A percentile compares a stretch with the other conserved stretches of the same genome.
phyloP scores from a whole-genome alignment of 495 filamentous ascomycete genomes.

The Sporormia fimetaria region DNA sequence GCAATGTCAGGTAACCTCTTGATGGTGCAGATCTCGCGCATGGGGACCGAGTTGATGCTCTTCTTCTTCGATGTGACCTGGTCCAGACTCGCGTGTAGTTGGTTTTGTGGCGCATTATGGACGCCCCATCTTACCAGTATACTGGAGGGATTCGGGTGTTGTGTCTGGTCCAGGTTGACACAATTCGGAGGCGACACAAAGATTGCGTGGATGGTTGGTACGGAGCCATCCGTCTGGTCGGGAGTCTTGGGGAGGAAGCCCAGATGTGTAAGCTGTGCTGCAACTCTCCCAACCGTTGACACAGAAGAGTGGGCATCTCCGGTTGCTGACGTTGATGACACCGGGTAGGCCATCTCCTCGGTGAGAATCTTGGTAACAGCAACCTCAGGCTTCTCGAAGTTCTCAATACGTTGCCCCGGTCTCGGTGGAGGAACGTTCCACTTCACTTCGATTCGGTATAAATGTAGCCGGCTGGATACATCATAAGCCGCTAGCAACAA shows the following conservation, averaged over 20 bases:
- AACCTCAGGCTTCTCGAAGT: slow-evolving; percentile 17
- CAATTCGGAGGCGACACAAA: slow-evolving; percentile 48
- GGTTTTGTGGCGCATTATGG: slow-evolving; percentile 41
- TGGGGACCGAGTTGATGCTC: slow-evolving; percentile 28
- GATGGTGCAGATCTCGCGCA: slow-evolving; percentile 43
- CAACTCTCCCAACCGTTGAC: slow-evolving; percentile 9
- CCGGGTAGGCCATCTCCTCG: slow-evolving; percentile 23
- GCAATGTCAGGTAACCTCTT: slow-evolving; percentile 54
- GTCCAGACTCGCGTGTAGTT: slow-evolving; percentile 61
- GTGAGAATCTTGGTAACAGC: slow-evolving; percentile 14
- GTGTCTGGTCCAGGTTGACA: slow-evolving; percentile 33
- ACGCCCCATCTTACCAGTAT: slow-evolving; percentile 71
- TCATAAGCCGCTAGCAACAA: slow-evolving; percentile 31
- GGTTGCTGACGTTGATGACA: slow-evolving; percentile 3
- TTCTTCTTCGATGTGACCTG: slow-evolving; percentile 57
- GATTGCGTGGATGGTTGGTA: slow-evolving; percentile 55
- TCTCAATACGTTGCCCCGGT: slow-evolving; percentile 12
- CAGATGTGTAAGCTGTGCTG: slow-evolving; percentile 27
- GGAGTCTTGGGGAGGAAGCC: slow-evolving; percentile 29
- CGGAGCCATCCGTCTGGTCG: slow-evolving; percentile 33
- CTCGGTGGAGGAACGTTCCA: slow-evolving; percentile 29
- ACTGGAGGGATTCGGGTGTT: slow-evolving; percentile 50
- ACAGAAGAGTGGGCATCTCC: slow-evolving; percentile 6
- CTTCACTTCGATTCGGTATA: slow-evolving; percentile 32
- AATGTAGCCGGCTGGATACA: slow-evolving; percentile 20